Evolutionary conservation across 148 eudicot genomes (phyloP).

Genomic region (Rhododendron simsii): DNA sequence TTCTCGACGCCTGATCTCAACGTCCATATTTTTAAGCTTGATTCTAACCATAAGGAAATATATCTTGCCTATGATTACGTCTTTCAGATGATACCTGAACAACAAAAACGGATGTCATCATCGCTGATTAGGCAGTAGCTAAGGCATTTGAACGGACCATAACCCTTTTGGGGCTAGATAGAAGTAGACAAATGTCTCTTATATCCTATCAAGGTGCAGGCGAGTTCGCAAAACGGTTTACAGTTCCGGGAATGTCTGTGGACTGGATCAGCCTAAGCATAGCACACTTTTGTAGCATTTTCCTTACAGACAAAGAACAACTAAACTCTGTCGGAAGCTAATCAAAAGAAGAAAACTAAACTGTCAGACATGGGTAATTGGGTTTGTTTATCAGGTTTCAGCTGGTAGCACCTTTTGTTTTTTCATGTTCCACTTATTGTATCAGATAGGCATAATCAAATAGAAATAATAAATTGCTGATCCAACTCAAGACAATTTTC

Average conservation of each 20-base stretch:
- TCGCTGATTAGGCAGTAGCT: neutral
- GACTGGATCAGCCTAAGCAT: constrained; percentile 10
- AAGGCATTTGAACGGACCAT: neutral
- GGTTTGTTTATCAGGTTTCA: neutral
- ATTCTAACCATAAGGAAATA: constrained; percentile 97
- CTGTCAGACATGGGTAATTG: neutral
- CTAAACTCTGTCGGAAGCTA: neutral
- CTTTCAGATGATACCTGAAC: constrained; percentile 94
- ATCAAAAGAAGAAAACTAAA: neutral
- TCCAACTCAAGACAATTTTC: neutral
- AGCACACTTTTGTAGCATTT: neutral
- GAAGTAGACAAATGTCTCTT: neutral
- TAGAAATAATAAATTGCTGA: neutral
- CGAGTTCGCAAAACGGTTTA: neutral
- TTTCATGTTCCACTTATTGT: neutral
- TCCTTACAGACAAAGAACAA: neutral
- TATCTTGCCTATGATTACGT: constrained; percentile 91
- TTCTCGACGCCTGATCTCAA: constrained; percentile 94
- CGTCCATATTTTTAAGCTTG: constrained; percentile 96
- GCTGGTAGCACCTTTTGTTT: neutral
- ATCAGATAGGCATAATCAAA: neutral
- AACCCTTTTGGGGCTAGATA: neutral
- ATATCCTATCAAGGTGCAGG: neutral
- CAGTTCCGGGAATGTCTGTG: neutral
- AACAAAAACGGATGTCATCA: neutral